phyloP scores from a whole-genome alignment of 305 asterid genomes.

The Solanum hybrid region DNA sequence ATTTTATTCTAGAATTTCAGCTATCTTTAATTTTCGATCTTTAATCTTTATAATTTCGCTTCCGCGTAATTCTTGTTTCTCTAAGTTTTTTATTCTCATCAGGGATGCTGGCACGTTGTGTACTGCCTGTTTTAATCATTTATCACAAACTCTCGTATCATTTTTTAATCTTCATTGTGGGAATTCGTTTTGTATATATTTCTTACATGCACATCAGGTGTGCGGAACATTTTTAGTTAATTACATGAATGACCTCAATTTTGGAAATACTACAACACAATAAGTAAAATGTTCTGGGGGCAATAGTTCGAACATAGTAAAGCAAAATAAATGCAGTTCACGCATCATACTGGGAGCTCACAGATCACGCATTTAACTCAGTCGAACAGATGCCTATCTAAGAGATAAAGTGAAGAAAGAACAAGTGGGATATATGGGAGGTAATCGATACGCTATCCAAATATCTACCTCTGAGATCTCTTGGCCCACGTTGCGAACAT shows the following conservation, averaged over 20 bases:
- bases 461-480: conserved; percentile 75
- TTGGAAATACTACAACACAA: background rate
- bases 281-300: background rate
- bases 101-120: background rate
- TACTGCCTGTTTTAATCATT: background rate
- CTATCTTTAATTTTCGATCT: background rate
- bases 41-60: background rate
- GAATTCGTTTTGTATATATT: background rate
- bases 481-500: conserved; percentile 89
- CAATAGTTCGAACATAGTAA: background rate
- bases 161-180: background rate
- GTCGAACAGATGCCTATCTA: background rate
- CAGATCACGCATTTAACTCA: background rate
- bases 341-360: background rate
- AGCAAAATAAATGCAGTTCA: background rate
- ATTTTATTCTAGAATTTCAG: background rate
- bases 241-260: background rate
- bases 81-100: background rate
- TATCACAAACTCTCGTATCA: background rate
- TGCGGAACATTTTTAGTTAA: background rate
- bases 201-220: background rate
- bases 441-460: background rate
- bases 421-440: background rate
- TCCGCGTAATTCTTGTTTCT: background rate
- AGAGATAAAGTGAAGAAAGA: background rate